phyloP scores from a whole-genome alignment of 441 rosid genomes.

The Cnidoscolus chayamansa region DNA sequence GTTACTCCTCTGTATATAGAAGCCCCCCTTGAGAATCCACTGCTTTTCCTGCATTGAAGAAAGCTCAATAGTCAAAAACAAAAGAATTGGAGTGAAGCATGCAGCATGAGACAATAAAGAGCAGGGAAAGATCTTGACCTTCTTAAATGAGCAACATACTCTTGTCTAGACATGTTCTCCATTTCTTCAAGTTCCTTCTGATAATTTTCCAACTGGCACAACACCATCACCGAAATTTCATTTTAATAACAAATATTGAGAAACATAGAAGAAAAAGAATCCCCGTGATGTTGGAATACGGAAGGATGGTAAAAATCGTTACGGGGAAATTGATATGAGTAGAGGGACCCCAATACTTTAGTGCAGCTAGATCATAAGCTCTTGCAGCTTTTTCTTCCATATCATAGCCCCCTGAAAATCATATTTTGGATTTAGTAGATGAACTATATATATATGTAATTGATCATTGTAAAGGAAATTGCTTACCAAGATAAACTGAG shows the following conservation, averaged over 20 bases:
- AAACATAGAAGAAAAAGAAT: not conserved
- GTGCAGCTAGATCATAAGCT: slow-evolving; percentile 97
- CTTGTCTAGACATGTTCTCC: slow-evolving; percentile 91
- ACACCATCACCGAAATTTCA: not conserved
- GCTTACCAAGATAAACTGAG: slow-evolving; percentile 82
- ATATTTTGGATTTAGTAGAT: slow-evolving; percentile 31
- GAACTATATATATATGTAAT: slow-evolving; percentile 16
- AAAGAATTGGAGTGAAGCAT: slow-evolving; percentile 5
- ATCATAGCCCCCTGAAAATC: slow-evolving; percentile 84
- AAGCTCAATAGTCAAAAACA: slow-evolving; percentile 1
- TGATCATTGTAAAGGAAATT: slow-evolving; percentile 8
- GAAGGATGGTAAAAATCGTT: slow-evolving; percentile 23
- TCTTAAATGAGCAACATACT: slow-evolving; percentile 91
- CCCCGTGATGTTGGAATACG: slow-evolving; percentile 8
- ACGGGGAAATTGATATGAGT: slow-evolving; percentile 93
- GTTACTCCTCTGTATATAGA: slow-evolving; percentile 97
- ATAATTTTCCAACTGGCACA: slow-evolving; percentile 63
- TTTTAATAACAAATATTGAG: slow-evolving; percentile 15
- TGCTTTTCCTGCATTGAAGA: slow-evolving; percentile 67
- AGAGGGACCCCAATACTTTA: slow-evolving; percentile 99
- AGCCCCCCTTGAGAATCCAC: slow-evolving; percentile 99
- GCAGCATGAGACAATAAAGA: slow-evolving; percentile 2
- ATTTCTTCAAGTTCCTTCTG: slow-evolving; percentile 68
- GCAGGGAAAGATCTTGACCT: slow-evolving; percentile 37
- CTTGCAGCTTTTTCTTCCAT: slow-evolving; percentile 99